These are phyloP conservation scores for Usnea hakonensis DNA, from an alignment of 495 filamentous ascomycete genomes.

Conservation along the genomic window DNA sequence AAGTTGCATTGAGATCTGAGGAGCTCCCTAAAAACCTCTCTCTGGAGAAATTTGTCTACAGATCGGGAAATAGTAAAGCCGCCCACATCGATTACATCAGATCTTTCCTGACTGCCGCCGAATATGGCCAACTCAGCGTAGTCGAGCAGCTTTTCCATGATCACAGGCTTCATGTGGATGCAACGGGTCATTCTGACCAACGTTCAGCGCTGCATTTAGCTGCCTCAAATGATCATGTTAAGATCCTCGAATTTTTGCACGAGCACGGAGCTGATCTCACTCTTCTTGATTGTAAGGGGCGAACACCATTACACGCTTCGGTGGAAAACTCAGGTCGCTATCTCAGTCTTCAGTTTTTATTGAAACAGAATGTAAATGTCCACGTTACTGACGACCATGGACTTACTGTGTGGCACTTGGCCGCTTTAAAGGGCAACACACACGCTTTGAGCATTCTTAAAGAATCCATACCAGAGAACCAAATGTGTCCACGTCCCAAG, in stretches of 20 bases:
- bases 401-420: not conserved
- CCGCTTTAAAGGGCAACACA: constrained; percentile 1
- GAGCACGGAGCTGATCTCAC: constrained; percentile 14
- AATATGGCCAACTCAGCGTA: not conserved
- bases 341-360: not conserved
- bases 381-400: not conserved
- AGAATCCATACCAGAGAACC: not conserved
- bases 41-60: not conserved
- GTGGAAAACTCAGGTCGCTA: constrained; percentile 1
- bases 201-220: constrained; percentile 8
- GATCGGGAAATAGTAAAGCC: not conserved
- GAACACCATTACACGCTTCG: constrained; percentile 12
- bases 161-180: constrained; percentile 6
- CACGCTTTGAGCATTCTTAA: constrained; percentile 9
- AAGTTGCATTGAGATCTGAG: not conserved
- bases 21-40: not conserved
- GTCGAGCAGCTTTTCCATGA: constrained; percentile 4
- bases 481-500: not conserved
- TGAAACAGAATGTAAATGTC: not conserved
- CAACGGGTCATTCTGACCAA: not conserved
- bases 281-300: constrained; percentile 12
- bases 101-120: not conserved
- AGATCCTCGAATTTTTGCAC: constrained; percentile 12
- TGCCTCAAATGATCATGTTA: constrained; percentile 1
- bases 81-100: not conserved